Evolutionary conservation across 495 filamentous ascomycete species (phyloP).

Genomic region (Neurospora sp.): DNA sequence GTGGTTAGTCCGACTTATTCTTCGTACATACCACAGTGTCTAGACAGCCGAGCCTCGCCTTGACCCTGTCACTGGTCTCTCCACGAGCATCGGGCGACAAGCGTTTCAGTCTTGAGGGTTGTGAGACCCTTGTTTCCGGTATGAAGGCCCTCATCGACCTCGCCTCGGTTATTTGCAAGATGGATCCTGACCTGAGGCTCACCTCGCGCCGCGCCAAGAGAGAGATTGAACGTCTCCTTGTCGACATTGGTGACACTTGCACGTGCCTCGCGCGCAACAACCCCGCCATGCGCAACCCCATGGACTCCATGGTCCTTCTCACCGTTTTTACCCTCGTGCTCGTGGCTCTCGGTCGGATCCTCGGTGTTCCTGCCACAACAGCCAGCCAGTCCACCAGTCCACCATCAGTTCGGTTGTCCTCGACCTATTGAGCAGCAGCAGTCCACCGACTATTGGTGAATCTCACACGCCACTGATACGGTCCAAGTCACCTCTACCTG

Average conservation of each 20-base stretch:
- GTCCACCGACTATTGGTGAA: slow-evolving; percentile 20
- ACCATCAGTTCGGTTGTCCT: too few species aligned
- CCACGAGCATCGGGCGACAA: slow-evolving; percentile 51
- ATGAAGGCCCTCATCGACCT: slow-evolving; percentile 97
- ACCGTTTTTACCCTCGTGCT: too few species aligned
- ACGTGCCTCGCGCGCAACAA: neutral
- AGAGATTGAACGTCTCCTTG: neutral
- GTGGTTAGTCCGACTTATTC: neutral
- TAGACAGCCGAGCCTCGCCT: too few species aligned
- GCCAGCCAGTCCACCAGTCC: too few species aligned
- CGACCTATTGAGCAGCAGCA: too few species aligned
- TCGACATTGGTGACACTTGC: neutral
- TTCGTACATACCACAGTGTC: neutral
- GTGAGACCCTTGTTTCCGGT: slow-evolving; percentile 88
- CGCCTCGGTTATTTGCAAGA: neutral
- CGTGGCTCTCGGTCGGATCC: too few species aligned
- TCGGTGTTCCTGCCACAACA: too few species aligned
- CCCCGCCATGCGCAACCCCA: neutral
- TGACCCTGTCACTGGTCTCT: too few species aligned
- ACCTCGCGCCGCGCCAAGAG: neutral
- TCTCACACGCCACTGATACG: slow-evolving; percentile 27
- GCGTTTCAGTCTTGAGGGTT: slow-evolving; percentile 95
- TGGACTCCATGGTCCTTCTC: neutral
- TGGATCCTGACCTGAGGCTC: neutral
- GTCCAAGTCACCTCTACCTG: slow-evolving; percentile 26